phyloP scores from a whole-genome alignment of 1,284 basidiomycete species.

The Exobasidium rhododendri region DNA sequence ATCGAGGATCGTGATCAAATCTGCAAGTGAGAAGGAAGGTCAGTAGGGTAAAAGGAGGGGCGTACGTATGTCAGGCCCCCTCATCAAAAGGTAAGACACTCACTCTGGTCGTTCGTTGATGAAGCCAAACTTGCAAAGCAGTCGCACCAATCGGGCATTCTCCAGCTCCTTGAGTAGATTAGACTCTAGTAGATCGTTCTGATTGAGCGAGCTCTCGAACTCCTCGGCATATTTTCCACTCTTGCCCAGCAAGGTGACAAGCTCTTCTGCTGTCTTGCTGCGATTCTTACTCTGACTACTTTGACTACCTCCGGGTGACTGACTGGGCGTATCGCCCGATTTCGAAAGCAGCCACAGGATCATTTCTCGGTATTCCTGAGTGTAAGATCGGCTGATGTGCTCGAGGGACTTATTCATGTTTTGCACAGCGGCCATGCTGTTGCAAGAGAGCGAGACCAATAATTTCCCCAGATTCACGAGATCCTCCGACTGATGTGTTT shows the following conservation, averaged over 20 bases:
- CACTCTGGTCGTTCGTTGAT: constrained; percentile 98
- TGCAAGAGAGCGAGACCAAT: constrained; percentile 75
- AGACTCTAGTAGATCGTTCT: constrained; percentile 75
- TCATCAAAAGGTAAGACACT: constrained; percentile 49
- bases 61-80: too few species aligned
- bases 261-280: constrained; percentile 69
- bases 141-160: constrained; percentile 86
- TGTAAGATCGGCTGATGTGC: constrained; percentile 70
- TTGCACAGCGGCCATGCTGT: constrained; percentile 63
- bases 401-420: constrained; percentile 76
- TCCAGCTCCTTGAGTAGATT: constrained; percentile 89
- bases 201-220: constrained; percentile 74
- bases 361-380: constrained; percentile 75
- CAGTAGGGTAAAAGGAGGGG: background rate
- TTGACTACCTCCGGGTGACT: constrained; percentile 53
- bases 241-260: constrained; percentile 68
- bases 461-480: constrained; percentile 80
- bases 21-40: constrained; percentile 57
- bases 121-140: constrained; percentile 92
- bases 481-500: constrained; percentile 70
- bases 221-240: constrained; percentile 72
- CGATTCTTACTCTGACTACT: background rate
- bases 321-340: constrained; percentile 8
- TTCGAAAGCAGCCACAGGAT: constrained; percentile 75
- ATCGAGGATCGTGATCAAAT: constrained; percentile 88